Percentiles rank a stretch among this genome's conserved stretches.
Evolutionary conservation across 1,139 yeast species (phyloP).

Genomic region (Blastobotrys aristatus): DNA sequence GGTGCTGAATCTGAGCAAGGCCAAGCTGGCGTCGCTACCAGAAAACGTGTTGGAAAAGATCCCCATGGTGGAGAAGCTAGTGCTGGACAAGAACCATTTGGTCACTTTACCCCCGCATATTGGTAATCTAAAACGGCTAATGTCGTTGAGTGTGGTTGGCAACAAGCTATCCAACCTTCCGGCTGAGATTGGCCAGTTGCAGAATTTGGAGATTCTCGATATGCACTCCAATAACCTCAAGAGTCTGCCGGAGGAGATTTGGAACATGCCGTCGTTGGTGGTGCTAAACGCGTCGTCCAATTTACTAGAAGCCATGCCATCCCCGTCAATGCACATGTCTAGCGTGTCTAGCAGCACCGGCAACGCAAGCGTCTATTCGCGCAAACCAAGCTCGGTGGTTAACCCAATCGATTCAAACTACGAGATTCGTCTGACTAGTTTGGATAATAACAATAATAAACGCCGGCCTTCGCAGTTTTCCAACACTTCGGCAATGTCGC

Average conservation of each 20-base stretch:
- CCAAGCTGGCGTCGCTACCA: slow-evolving; percentile 72
- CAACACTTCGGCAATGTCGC: slow-evolving; percentile 24
- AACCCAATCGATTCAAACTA: slow-evolving; percentile 18
- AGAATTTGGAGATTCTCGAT: slow-evolving; percentile 64
- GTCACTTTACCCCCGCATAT: slow-evolving; percentile 71
- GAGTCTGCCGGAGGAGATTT: slow-evolving; percentile 60
- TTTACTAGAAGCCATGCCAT: slow-evolving; percentile 61
- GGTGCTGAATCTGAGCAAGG: slow-evolving; percentile 71
- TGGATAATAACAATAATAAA: slow-evolving; percentile 10
- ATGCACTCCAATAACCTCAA: slow-evolving; percentile 83
- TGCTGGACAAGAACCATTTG: slow-evolving; percentile 77
- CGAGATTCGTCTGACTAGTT: slow-evolving; percentile 17
- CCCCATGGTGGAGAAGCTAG: slow-evolving; percentile 66
- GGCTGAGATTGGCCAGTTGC: slow-evolving; percentile 53
- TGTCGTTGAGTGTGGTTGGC: slow-evolving; percentile 62
- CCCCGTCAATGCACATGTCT: slow-evolving; percentile 29
- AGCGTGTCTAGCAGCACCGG: slow-evolving; percentile 17
- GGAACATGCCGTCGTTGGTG: slow-evolving; percentile 56
- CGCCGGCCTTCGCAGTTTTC: slow-evolving; percentile 24
- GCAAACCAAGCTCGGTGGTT: background rate
- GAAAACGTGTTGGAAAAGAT: slow-evolving; percentile 57
- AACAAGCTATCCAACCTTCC: slow-evolving; percentile 80
- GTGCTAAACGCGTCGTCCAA: slow-evolving; percentile 77
- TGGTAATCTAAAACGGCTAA: slow-evolving; percentile 52
- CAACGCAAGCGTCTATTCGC: background rate